Conservation (phyloP, 345 rosid genomes). For the Eucalyptus fibrosa region DNA sequence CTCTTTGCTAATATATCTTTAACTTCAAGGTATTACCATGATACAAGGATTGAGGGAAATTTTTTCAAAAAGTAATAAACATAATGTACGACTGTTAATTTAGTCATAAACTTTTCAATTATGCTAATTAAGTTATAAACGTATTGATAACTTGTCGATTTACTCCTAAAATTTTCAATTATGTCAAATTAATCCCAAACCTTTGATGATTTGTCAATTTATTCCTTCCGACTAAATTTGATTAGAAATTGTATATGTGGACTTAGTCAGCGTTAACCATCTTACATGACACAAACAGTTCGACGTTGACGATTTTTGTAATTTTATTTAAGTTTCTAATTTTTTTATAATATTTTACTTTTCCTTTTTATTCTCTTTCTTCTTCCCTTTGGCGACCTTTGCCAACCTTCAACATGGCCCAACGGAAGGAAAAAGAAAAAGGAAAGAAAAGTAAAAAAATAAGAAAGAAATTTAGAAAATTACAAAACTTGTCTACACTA, state of each 20-base stretch:
- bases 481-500: neutral
- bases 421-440: neutral
- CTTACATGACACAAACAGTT: accelerated
- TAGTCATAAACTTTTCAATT: neutral
- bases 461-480: neutral
- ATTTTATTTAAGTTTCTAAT: no score
- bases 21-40: neutral
- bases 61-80: neutral
- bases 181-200: no score
- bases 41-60: neutral
- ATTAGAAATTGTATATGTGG: neutral
- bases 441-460: no score
- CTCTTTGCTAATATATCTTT: neutral
- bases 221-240: neutral
- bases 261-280: accelerated
- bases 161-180: no score
- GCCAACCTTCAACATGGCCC: neutral
- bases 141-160: no score
- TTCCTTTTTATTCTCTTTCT: no score
- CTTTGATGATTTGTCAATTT: no score
- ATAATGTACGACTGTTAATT: neutral
- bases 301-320: accelerated
- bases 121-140: neutral
- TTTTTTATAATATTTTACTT: no score
- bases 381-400: neutral